Percentiles rank a stretch among this genome's conserved stretches.
Conservation (phyloP, 352 stramenopile species). For the Phytophthora pinifolia region DNA sequence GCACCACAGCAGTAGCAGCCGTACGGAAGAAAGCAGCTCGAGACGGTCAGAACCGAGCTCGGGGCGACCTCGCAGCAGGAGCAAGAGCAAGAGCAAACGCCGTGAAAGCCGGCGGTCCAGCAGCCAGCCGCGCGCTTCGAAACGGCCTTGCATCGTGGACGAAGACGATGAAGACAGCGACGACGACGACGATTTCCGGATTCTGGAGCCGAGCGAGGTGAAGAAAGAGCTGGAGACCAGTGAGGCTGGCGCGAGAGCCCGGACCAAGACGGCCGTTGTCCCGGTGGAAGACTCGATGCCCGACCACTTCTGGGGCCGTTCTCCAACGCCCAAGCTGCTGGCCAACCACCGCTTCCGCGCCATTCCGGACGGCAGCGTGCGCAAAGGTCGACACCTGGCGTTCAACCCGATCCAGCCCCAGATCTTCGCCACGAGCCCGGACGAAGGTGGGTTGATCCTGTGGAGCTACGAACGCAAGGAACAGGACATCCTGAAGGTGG, state of each 20-base stretch:
- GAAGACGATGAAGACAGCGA: conserved; percentile 62
- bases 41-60: conserved; percentile 12
- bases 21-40: conserved; percentile 12
- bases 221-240: conserved; percentile 37
- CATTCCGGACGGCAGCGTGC: conserved; percentile 60
- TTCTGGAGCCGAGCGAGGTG: conserved; percentile 47
- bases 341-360: conserved; percentile 60
- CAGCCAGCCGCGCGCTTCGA: conserved; percentile 40
- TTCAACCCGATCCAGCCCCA: conserved; percentile 78
- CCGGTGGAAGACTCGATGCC: conserved; percentile 46
- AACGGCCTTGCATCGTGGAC: conserved; percentile 64
- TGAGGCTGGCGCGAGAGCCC: background rate
- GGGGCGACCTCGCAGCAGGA: conserved; percentile 22
- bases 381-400: conserved; percentile 70
- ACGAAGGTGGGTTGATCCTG: conserved; percentile 78
- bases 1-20: conserved; percentile 12
- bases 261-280: conserved; percentile 23
- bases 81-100: conserved; percentile 13
- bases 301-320: conserved; percentile 80
- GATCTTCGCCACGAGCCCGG: conserved; percentile 73
- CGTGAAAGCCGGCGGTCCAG: conserved; percentile 33
- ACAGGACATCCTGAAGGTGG: conserved; percentile 64
- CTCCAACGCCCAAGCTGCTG: conserved; percentile 63
- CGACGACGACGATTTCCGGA: conserved; percentile 45
- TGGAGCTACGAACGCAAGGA: conserved; percentile 73